Conservation (phyloP, 257 asterid species). For the Nicotiana noctiflora region DNA sequence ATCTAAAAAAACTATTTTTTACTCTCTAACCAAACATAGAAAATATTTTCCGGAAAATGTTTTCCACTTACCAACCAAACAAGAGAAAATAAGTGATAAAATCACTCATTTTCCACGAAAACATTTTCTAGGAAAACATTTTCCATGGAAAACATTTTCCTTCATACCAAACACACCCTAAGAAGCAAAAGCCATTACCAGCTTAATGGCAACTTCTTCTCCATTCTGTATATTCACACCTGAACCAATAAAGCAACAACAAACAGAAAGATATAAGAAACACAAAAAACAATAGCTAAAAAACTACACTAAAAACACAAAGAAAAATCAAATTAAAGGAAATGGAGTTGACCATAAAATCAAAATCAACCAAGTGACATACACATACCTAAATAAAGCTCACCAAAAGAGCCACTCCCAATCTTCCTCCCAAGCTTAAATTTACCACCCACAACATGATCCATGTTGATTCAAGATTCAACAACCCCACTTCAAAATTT, state of each 20-base stretch:
- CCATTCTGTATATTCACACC: conserved; percentile 84
- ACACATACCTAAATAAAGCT: conserved; percentile 71
- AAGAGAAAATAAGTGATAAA: too few species aligned
- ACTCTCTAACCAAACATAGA: too few species aligned
- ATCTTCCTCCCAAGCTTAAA: conserved; percentile 95
- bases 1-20: too few species aligned
- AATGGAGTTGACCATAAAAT: background rate
- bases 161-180: too few species aligned
- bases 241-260: conserved; percentile 17
- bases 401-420: conserved; percentile 97
- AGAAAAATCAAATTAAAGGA: background rate
- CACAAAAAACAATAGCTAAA: background rate
- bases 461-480: conserved; percentile 37
- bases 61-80: too few species aligned
- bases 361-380: background rate
- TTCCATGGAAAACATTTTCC: too few species aligned
- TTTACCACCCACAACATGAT: conserved; percentile 78
- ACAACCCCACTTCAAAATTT: background rate
- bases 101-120: too few species aligned
- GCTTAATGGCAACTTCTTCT: conserved; percentile 92
- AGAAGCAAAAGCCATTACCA: conserved; percentile 35
- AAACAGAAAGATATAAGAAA: conserved; percentile 4
- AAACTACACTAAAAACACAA: background rate
- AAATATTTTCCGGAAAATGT: too few species aligned
- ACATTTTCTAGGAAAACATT: too few species aligned